phyloP scores from a whole-genome alignment of 2,329 filamentous ascomycete genomes.

The Didymella glomerata region DNA sequence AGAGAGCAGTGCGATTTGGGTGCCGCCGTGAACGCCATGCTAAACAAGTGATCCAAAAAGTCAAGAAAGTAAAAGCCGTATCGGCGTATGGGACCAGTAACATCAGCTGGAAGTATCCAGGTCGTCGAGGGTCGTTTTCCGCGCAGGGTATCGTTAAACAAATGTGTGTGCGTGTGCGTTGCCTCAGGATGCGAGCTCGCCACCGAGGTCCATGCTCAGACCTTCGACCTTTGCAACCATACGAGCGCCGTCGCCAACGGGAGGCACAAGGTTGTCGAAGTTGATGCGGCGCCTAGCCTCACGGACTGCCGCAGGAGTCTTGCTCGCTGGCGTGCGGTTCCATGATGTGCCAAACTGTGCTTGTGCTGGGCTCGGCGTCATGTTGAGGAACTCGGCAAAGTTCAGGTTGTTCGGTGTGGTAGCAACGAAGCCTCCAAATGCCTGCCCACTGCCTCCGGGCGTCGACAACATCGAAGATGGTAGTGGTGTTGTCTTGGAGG shows the following conservation, averaged over 20 bases:
- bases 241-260: constrained; percentile 57
- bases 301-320: constrained; percentile 75
- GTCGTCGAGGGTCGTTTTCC: constrained; percentile 17
- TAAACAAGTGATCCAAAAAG: constrained; percentile 13
- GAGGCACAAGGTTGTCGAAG: constrained; percentile 77
- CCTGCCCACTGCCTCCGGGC: constrained; percentile 68
- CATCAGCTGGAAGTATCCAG: constrained; percentile 17
- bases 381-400: constrained; percentile 96
- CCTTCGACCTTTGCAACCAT: constrained; percentile 60
- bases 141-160: constrained; percentile 13
- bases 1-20: constrained; percentile 2
- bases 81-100: constrained; percentile 8
- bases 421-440: constrained; percentile 69
- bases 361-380: constrained; percentile 94
- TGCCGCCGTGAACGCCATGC: constrained; percentile 22
- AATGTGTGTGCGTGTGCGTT: not conserved
- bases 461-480: constrained; percentile 92
- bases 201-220: constrained; percentile 71
- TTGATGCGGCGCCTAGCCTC: constrained; percentile 79
- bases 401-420: constrained; percentile 90
- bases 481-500: constrained; percentile 64
- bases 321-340: constrained; percentile 67
- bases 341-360: constrained; percentile 66
- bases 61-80: constrained; percentile 5
- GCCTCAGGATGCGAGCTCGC: constrained; percentile 64